These are phyloP conservation scores for Litchi chinensis DNA, from an alignment of 345 rosid species.

Conservation along the genomic window DNA sequence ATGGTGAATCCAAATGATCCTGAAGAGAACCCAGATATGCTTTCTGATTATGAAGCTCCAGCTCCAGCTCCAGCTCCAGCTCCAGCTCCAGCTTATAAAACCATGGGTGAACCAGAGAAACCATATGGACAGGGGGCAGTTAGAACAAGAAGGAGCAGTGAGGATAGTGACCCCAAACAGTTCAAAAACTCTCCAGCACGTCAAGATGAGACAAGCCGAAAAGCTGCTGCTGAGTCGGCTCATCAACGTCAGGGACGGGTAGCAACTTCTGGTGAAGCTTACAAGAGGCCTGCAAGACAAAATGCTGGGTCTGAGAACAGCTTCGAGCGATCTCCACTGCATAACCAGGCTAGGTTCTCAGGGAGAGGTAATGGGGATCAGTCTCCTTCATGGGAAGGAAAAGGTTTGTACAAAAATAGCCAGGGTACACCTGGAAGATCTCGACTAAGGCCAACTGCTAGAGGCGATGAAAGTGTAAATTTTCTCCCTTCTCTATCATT, in stretches of 20 bases:
- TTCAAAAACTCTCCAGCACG: constrained; percentile 51
- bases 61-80: constrained; percentile 27
- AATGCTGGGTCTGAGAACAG: constrained; percentile 61
- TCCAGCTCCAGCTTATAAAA: constrained; percentile 47
- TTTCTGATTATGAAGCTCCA: constrained; percentile 33
- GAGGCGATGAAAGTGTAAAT: constrained; percentile 75
- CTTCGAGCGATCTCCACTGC: constrained; percentile 66
- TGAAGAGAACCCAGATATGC: constrained; percentile 52
- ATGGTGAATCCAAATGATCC: constrained; percentile 77
- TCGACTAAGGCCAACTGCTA: constrained; percentile 42
- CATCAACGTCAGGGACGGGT: constrained; percentile 54
- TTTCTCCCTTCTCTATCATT: constrained; percentile 15
- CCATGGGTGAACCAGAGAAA: constrained; percentile 47
- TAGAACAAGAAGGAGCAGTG: constrained; percentile 45
- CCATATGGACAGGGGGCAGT: constrained; percentile 35
- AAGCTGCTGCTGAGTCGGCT: constrained; percentile 32
- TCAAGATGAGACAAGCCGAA: constrained; percentile 38
- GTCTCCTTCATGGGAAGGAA: constrained; percentile 67
- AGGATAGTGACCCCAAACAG: constrained; percentile 45
- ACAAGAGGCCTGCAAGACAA: constrained; percentile 46
- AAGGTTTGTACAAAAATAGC: constrained; percentile 50
- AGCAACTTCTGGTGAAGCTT: constrained; percentile 42
- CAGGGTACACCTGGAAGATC: constrained; percentile 71
- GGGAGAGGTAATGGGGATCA: constrained; percentile 44
- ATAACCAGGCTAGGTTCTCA: constrained; percentile 40